Evolutionary conservation across 1,284 basidiomycete species (phyloP).

Genomic region (Leccinum insigne): DNA sequence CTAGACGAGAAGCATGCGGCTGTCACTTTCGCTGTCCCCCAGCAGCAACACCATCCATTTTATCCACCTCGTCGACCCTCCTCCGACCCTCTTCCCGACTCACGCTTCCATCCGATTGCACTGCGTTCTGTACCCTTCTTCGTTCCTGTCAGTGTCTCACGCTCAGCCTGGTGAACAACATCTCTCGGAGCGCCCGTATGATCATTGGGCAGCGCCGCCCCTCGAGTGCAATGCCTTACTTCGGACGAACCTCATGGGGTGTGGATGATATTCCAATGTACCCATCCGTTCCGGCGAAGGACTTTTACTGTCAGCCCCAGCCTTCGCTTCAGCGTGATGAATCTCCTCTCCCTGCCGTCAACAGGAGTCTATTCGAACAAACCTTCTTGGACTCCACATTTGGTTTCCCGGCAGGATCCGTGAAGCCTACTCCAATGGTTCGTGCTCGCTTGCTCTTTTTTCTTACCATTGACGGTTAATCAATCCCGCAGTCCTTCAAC

Average conservation of each 20-base stretch:
- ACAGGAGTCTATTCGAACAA: conserved; percentile 50
- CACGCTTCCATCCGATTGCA: too few species aligned
- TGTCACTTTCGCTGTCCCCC: too few species aligned
- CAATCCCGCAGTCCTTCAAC: conserved; percentile 20
- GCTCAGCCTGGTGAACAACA: conserved; percentile 35
- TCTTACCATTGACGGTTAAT: background rate
- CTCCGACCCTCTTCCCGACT: too few species aligned
- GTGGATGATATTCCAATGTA: conserved; percentile 23
- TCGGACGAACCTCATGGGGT: conserved; percentile 28
- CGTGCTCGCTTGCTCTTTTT: background rate
- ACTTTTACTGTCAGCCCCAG: conserved; percentile 6
- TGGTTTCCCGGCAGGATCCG: conserved; percentile 24
- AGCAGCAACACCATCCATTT: too few species aligned
- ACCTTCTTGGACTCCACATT: conserved; percentile 36
- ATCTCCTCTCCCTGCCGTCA: conserved; percentile 51
- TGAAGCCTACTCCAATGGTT: background rate
- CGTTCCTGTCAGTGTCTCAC: conserved; percentile 17
- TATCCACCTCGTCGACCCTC: too few species aligned
- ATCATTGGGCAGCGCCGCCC: conserved; percentile 36
- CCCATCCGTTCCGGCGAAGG: conserved; percentile 5
- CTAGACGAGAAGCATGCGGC: too few species aligned
- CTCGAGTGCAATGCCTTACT: conserved; percentile 31
- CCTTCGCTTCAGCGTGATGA: conserved; percentile 40
- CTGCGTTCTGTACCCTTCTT: too few species aligned
- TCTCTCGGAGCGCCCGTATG: conserved; percentile 30